Conservation (phyloP, 495 filamentous ascomycete species). For the Bacidia rubella region DNA sequence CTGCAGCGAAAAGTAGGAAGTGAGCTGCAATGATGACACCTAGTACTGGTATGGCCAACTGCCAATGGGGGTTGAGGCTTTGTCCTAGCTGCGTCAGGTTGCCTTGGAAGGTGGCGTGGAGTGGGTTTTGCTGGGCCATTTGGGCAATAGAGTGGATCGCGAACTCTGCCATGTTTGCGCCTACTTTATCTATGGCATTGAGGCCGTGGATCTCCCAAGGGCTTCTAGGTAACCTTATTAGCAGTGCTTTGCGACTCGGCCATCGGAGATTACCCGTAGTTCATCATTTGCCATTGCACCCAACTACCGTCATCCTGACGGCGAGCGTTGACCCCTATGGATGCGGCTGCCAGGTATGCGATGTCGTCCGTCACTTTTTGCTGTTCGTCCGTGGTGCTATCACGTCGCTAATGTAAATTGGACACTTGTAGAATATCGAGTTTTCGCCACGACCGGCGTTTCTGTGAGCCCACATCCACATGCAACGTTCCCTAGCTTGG, state of each 20-base stretch:
- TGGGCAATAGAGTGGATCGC: constrained; percentile 13
- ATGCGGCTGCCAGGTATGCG: constrained; percentile 14
- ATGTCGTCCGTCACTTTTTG: constrained; percentile 7
- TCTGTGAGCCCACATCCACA: constrained; percentile 10
- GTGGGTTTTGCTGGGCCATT: constrained; percentile 12
- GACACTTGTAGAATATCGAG: constrained; percentile 5
- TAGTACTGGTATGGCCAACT: too few relatives aligned
- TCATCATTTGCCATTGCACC: constrained; percentile 7
- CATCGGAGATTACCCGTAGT: neutral
- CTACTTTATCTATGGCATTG: constrained; percentile 4
- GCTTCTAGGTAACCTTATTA: constrained; percentile 15
- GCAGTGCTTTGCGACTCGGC: constrained; percentile 1
- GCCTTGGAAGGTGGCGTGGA: too few relatives aligned
- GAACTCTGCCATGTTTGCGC: constrained; percentile 14
- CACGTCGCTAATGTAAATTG: constrained; percentile 9
- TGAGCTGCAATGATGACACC: too few relatives aligned
- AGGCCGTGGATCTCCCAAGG: constrained; percentile 13
- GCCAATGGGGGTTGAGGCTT: too few relatives aligned
- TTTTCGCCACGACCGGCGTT: neutral
- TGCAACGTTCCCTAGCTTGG: constrained; percentile 14
- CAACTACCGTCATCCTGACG: too few relatives aligned
- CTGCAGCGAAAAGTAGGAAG: too few relatives aligned
- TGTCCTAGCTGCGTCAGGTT: too few relatives aligned
- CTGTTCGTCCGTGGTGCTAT: constrained; percentile 4
- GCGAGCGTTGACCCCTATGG: too few relatives aligned